phyloP scores from a whole-genome alignment of 306 rosid species.

The Vigna trinervia region DNA sequence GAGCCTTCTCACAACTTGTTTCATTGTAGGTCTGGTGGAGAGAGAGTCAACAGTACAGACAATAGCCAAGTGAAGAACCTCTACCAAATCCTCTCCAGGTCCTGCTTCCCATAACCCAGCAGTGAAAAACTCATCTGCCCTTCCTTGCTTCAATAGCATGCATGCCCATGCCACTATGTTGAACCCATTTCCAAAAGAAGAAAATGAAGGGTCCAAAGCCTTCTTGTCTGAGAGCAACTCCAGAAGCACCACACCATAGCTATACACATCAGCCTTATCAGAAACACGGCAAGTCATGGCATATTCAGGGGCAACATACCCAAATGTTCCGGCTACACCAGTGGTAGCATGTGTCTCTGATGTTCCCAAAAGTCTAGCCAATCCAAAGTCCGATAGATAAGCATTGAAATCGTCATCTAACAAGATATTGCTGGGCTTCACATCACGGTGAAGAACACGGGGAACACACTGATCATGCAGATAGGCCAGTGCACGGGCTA shows the following conservation, averaged over 20 bases:
- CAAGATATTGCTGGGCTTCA: conserved; percentile 93
- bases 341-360: conserved; percentile 98
- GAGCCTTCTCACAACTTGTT: conserved; percentile 85
- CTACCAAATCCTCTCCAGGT: conserved; percentile 84
- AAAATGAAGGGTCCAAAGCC: conserved; percentile 91
- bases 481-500: conserved; percentile 89
- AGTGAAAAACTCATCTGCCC: conserved; percentile 84
- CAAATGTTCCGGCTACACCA: conserved; percentile 97
- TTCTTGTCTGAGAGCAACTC: conserved; percentile 95
- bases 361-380: conserved; percentile 93
- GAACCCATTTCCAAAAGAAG: conserved; percentile 86
- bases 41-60: conserved; percentile 89
- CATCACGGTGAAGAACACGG: conserved; percentile 92
- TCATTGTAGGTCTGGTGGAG: conserved; percentile 92
- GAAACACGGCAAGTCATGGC: conserved; percentile 99
- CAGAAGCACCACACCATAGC: conserved; percentile 97
- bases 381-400: conserved; percentile 88
- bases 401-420: conserved; percentile 89
- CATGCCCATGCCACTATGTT: conserved; percentile 93
- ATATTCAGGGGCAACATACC: conserved; percentile 95
- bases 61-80: conserved; percentile 85
- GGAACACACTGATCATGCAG: conserved; percentile 93
- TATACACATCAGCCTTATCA: conserved; percentile 93
- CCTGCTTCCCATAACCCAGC: conserved; percentile 89
- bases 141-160: conserved; percentile 85